Evolutionary conservation across 129 eudicot species (phyloP).

Genomic region (Heracleum sosnowskyi): DNA sequence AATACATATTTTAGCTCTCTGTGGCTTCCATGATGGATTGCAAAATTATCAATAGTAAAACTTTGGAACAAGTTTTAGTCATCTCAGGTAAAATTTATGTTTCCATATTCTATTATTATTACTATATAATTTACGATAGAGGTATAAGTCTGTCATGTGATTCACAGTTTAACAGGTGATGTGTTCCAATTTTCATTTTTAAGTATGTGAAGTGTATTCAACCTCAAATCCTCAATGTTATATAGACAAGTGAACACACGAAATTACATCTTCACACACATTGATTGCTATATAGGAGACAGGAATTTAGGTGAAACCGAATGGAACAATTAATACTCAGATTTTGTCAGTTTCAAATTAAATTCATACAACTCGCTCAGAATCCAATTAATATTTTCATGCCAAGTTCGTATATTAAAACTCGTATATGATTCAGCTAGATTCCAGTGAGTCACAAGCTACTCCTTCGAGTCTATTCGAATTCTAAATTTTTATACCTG

Average conservation of each 20-base stretch:
- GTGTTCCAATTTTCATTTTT: neutral
- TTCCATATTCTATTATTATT: neutral
- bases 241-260: neutral
- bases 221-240: neutral
- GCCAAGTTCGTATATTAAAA: neutral
- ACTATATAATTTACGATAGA: no score
- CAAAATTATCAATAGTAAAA: neutral
- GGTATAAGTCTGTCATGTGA: neutral
- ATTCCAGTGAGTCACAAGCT: neutral
- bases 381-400: neutral
- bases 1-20: neutral
- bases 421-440: neutral
- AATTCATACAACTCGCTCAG: neutral
- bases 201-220: neutral
- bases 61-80: neutral
- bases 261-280: neutral
- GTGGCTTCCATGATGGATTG: neutral
- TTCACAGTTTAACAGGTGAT: neutral
- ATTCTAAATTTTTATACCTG: no score
- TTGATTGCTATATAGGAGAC: neutral
- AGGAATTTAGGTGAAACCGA: neutral
- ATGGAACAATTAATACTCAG: neutral
- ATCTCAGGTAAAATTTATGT: neutral
- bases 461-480: neutral
- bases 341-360: neutral